Percentiles rank a stretch among this genome's conserved stretches.
Conservation (phyloP, 495 filamentous ascomycete species). For the Lineolata rhizophorae region DNA sequence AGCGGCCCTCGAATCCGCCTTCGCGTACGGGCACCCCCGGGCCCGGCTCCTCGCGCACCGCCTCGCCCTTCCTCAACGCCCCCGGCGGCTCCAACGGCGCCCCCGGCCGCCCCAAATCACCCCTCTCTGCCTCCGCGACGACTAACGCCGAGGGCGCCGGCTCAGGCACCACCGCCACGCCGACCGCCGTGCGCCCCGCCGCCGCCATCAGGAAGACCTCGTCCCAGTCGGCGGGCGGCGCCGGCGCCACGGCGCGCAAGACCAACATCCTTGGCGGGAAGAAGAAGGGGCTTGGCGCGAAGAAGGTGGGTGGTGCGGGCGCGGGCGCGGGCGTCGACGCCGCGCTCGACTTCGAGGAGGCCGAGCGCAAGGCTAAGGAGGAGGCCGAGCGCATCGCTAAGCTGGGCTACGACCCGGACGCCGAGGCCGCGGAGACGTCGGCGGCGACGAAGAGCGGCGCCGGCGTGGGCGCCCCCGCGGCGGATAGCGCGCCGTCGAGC, state of each 20-base stretch:
- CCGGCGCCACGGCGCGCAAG: constrained; percentile 48
- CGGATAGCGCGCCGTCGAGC: constrained; percentile 24
- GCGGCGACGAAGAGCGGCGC: constrained; percentile 2
- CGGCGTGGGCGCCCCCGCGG: constrained; percentile 12
- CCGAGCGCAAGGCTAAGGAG: constrained; percentile 89
- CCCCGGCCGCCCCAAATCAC: constrained; percentile 53
- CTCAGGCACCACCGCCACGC: constrained; percentile 21
- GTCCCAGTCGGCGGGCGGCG: constrained; percentile 14
- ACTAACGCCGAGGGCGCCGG: constrained; percentile 22
- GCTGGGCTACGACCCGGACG: constrained; percentile 93
- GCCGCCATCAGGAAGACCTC: constrained; percentile 54
- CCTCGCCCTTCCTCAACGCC: constrained; percentile 71
- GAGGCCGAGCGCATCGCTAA: constrained; percentile 93
- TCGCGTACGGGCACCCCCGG: constrained; percentile 79
- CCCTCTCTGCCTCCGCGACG: constrained; percentile 35
- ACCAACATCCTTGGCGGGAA: constrained; percentile 73
- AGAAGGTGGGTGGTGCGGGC: constrained; percentile 88
- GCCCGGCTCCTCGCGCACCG: constrained; percentile 59
- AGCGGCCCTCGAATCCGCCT: constrained; percentile 82
- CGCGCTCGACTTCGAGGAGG: constrained; percentile 84
- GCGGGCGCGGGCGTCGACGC: constrained; percentile 50
- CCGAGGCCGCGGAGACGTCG: constrained; percentile 29
- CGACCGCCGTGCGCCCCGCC: constrained; percentile 43
- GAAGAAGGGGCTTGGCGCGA: constrained; percentile 78
- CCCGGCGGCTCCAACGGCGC: constrained; percentile 33